phyloP scores from a whole-genome alignment of 768 basidiomycete species.

The Tremella mesenterica region DNA sequence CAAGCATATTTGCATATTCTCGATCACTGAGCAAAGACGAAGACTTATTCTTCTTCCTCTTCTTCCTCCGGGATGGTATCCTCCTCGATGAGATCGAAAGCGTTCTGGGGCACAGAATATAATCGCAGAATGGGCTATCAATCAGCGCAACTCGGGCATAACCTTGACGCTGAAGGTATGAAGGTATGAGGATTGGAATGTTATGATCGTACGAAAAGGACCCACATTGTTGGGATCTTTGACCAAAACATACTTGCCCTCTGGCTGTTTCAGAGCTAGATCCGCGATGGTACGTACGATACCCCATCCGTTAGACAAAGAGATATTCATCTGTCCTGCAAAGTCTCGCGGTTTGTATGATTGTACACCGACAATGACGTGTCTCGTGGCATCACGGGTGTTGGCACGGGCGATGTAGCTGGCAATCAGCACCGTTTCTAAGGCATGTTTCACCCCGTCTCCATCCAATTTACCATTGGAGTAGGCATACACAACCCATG shows the following conservation, averaged over 20 bases:
- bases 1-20: too few relatives aligned
- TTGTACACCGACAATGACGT: constrained; percentile 88
- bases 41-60: background rate
- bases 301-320: constrained; percentile 93
- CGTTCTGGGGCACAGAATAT: constrained; percentile 79
- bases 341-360: constrained; percentile 92
- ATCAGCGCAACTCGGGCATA: background rate
- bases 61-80: constrained; percentile 27
- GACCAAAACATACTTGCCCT: constrained; percentile 93
- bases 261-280: constrained; percentile 89
- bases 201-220: constrained; percentile 1
- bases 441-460: background rate
- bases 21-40: too few relatives aligned
- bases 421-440: constrained; percentile 7
- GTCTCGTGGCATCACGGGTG: constrained; percentile 87
- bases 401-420: constrained; percentile 93
- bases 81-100: constrained; percentile 57
- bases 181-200: background rate
- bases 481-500: background rate
- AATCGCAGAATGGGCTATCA: constrained; percentile 80
- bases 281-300: constrained; percentile 93
- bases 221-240: constrained; percentile 96
- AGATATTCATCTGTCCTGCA: constrained; percentile 88
- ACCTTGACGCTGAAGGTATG: background rate
- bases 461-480: background rate